Percentiles rank a stretch among this genome's conserved stretches.
These are phyloP conservation scores for Kappamyces sp. DNA, from an alignment of 192 early-diverging fungal species.

Conservation along the genomic window DNA sequence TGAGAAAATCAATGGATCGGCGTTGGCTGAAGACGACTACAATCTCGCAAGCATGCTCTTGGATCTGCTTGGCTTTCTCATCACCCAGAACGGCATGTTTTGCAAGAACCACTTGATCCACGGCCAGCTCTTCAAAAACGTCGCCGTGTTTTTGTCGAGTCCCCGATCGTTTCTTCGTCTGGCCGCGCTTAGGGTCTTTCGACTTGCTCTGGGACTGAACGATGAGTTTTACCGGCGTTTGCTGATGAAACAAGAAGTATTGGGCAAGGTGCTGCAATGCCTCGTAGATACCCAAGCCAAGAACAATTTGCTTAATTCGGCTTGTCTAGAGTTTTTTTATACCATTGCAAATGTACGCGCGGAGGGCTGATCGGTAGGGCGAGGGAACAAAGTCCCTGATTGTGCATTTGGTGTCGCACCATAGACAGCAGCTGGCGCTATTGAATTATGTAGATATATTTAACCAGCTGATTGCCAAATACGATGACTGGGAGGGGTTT, in stretches of 20 bases:
- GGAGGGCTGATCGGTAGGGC: background rate
- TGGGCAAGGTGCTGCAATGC: slow-evolving; percentile 61
- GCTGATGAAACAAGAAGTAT: slow-evolving; percentile 65
- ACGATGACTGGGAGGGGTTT: slow-evolving; percentile 40
- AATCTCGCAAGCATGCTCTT: slow-evolving; percentile 49
- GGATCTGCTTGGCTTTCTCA: slow-evolving; percentile 70
- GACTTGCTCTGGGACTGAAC: slow-evolving; percentile 64
- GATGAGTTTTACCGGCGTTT: slow-evolving; percentile 77
- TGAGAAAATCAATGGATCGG: slow-evolving; percentile 47
- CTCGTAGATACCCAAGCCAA: slow-evolving; percentile 57
- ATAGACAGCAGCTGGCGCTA: slow-evolving; percentile 51
- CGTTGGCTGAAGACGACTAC: slow-evolving; percentile 11
- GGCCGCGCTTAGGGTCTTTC: slow-evolving; percentile 75
- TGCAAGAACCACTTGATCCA: slow-evolving; percentile 72
- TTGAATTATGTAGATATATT: slow-evolving; percentile 63
- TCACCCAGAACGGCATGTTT: slow-evolving; percentile 66
- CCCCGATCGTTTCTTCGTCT: slow-evolving; percentile 55
- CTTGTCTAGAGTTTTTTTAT: slow-evolving; percentile 84
- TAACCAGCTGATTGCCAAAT: slow-evolving; percentile 43
- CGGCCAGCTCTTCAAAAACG: slow-evolving; percentile 53
- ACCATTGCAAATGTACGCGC: slow-evolving; percentile 61
- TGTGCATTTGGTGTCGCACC: slow-evolving; percentile 58
- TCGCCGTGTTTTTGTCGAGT: slow-evolving; percentile 61
- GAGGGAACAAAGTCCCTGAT: slow-evolving; percentile 67
- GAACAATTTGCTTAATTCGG: slow-evolving; percentile 83